A percentile compares a stretch with the other conserved stretches of the same genome.
These are phyloP conservation scores for Coprinopsis marcescibilis DNA, from an alignment of 768 basidiomycete species.

Conservation along the genomic window DNA sequence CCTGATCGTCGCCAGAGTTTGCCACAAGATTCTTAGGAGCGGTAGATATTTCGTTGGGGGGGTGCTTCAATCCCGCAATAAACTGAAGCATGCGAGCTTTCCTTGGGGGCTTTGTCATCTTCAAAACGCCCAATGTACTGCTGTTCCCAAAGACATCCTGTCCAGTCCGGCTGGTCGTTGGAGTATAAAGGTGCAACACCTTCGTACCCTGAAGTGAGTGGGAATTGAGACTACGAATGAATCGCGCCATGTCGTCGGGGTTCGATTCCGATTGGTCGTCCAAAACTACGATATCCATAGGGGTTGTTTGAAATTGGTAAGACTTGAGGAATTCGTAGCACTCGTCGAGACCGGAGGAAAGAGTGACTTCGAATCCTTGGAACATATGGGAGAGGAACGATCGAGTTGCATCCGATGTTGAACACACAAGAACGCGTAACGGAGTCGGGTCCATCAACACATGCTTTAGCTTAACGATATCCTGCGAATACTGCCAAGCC, in stretches of 20 bases:
- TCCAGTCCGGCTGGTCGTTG: slow-evolving; percentile 54
- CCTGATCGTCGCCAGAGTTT: slow-evolving; percentile 41
- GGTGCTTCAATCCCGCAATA: slow-evolving; percentile 53
- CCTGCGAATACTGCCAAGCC: slow-evolving; percentile 33
- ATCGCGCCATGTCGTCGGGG: slow-evolving; percentile 50
- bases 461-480: slow-evolving; percentile 42
- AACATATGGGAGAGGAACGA: slow-evolving; percentile 54
- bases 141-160: slow-evolving; percentile 45
- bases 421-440: slow-evolving; percentile 49
- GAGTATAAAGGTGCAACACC: slow-evolving; percentile 68
- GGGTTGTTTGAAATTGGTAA: slow-evolving; percentile 23
- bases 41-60: slow-evolving; percentile 39
- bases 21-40: slow-evolving; percentile 30
- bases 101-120: slow-evolving; percentile 70
- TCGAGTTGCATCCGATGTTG: slow-evolving; percentile 52
- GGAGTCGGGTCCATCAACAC: slow-evolving; percentile 42
- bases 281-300: slow-evolving; percentile 60
- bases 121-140: slow-evolving; percentile 49
- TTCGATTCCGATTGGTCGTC: slow-evolving; percentile 60
- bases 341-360: slow-evolving; percentile 40
- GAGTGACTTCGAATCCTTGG: slow-evolving; percentile 42
- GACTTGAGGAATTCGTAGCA: slow-evolving; percentile 35
- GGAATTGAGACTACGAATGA: slow-evolving; percentile 35
- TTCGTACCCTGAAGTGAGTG: slow-evolving; percentile 47
- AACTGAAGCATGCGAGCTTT: slow-evolving; percentile 54